These are phyloP conservation scores for Plantago ovata DNA, from an alignment of 257 asterid genomes.

Conservation along the genomic window DNA sequence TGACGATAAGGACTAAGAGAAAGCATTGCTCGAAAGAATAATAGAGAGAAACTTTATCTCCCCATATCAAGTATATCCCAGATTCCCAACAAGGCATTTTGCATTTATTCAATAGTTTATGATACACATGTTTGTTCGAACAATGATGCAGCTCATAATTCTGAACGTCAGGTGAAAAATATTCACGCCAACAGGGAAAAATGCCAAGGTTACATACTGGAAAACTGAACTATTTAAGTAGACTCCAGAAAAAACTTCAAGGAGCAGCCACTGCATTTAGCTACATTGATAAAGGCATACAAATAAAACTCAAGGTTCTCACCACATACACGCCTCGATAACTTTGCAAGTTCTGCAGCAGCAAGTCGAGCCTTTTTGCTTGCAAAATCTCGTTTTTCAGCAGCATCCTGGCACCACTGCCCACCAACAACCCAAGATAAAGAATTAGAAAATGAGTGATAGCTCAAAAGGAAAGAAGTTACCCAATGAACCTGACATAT, in stretches of 20 bases:
- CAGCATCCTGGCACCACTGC: conserved; percentile 85
- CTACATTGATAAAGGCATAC: conserved; percentile 1
- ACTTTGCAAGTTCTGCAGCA: conserved; percentile 97
- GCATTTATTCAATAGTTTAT: background rate
- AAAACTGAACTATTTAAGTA: conserved; percentile 8
- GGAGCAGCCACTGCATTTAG: conserved; percentile 11
- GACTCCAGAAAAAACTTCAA: conserved; percentile 10
- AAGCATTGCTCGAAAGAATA: too few relatives aligned
- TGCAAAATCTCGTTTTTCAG: conserved; percentile 84
- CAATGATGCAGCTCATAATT: conserved; percentile 4
- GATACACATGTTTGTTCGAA: background rate
- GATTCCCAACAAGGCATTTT: too few relatives aligned
- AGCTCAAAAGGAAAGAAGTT: conserved; percentile 21
- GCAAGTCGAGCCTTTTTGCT: conserved; percentile 97
- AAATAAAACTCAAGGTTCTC: conserved; percentile 32
- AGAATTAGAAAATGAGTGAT: conserved; percentile 10
- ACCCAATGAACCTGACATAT: too few relatives aligned
- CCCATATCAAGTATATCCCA: too few relatives aligned
- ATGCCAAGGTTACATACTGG: background rate
- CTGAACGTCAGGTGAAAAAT: conserved; percentile 7
- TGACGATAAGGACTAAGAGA: too few relatives aligned
- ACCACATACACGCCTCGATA: conserved; percentile 98
- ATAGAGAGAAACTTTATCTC: too few relatives aligned
- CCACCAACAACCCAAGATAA: conserved; percentile 12
- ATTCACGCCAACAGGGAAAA: background rate